Evolutionary conservation across 83 land plant species (phyloP).

Genomic region (Picea abies): DNA sequence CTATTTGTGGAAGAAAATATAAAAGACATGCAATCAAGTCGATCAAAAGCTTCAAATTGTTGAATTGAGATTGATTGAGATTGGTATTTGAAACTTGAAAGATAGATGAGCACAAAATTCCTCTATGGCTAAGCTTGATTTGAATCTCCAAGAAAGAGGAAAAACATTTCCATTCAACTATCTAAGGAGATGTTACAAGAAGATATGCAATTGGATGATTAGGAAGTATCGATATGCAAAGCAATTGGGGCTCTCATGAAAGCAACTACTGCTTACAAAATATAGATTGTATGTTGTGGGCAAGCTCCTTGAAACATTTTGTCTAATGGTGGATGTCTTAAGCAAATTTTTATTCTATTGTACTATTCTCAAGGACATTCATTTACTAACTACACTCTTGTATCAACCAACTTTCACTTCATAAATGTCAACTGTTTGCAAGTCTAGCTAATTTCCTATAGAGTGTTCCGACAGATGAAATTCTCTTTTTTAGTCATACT

Average conservation of each 20-base stretch:
- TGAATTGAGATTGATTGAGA: too few species aligned
- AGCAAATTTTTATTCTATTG: background rate
- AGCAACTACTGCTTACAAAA: background rate
- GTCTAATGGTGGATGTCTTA: background rate
- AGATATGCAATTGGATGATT: too few species aligned
- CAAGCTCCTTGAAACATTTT: background rate
- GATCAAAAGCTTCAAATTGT: too few species aligned
- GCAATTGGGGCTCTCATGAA: background rate
- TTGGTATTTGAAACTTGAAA: too few species aligned
- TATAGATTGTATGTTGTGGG: background rate
- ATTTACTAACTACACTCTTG: background rate
- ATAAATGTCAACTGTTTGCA: background rate
- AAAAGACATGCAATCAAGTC: too few species aligned
- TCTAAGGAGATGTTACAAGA: too few species aligned
- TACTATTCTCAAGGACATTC: background rate
- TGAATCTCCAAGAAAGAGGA: too few species aligned
- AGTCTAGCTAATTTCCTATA: background rate
- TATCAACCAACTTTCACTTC: background rate
- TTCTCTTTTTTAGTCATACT: background rate
- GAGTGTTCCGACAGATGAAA: background rate
- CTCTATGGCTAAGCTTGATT: too few species aligned
- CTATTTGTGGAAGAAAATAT: too few species aligned
- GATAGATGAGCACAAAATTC: too few species aligned
- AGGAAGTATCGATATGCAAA: too few species aligned
- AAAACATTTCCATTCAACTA: too few species aligned